A percentile compares a stretch with the other conserved stretches of the same genome.
Evolutionary conservation across 1,284 basidiomycete genomes (phyloP).

Genomic region (Moesziomyces sp.): DNA sequence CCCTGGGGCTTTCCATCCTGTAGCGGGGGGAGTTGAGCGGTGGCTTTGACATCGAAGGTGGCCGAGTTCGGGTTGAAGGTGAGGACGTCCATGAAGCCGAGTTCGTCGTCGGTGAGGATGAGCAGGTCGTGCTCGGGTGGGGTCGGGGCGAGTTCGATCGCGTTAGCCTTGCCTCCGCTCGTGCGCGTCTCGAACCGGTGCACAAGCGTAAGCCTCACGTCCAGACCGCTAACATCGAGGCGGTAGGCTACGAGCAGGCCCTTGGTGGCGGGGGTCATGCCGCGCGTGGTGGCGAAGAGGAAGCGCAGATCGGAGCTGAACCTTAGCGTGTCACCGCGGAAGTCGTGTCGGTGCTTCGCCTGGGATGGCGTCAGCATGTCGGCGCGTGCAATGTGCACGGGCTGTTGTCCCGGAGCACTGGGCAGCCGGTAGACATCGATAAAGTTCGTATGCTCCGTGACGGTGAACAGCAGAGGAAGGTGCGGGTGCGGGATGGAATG

Average conservation of each 20-base stretch:
- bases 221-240: slow-evolving; percentile 1
- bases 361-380: slow-evolving; percentile 30
- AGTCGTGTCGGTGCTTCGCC: slow-evolving; percentile 14
- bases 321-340: slow-evolving; percentile 61
- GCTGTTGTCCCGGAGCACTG: not conserved
- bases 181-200: slow-evolving; percentile 47
- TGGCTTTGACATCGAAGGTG: slow-evolving; percentile 16
- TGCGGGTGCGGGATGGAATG: slow-evolving; percentile 56
- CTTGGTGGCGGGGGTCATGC: slow-evolving; percentile 25
- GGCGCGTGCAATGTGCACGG: slow-evolving; percentile 8
- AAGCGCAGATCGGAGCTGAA: slow-evolving; percentile 45
- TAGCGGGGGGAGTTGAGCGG: slow-evolving; percentile 31
- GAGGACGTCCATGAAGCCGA: slow-evolving; percentile 51
- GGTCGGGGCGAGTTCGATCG: slow-evolving; percentile 53
- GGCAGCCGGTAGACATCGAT: slow-evolving; percentile 41
- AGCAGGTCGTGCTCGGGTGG: slow-evolving; percentile 1
- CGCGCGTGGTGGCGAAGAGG: slow-evolving; percentile 59
- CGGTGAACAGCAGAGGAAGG: slow-evolving; percentile 40
- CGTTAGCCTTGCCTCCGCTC: slow-evolving; percentile 64
- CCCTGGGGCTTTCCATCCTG: slow-evolving; percentile 27
- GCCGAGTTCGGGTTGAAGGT: slow-evolving; percentile 28
- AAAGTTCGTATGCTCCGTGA: slow-evolving; percentile 61
- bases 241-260: slow-evolving; percentile 49
- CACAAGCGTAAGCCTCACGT: slow-evolving; percentile 10
- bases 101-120: slow-evolving; percentile 60